Base-by-base conservation (phyloP, 352 stramenopile genomes). In the Phytophthora kernoviae region DNA sequence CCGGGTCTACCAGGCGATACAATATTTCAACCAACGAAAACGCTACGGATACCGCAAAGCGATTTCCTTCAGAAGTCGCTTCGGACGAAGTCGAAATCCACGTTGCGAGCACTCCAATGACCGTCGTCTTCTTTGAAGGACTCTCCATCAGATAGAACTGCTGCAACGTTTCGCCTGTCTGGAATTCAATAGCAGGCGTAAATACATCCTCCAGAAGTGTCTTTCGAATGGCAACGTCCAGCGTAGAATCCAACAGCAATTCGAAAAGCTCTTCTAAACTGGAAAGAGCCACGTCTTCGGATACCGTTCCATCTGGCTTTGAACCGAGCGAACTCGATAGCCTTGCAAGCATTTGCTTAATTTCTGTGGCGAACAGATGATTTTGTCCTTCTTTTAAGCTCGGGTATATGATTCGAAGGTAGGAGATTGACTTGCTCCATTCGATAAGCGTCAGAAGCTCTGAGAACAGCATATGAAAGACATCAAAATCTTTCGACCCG, bases 11-110 rank as follows among this genome's bases (percentile, higher is more conserved):
- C 12, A 91, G 58, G 1, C 84, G 73, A 57, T 83, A 93, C 37
- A 91, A 50, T 18, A 90, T 65, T 51, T 93, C 81, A 9, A 93
- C 69, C 24, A 90, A 58, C 8, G 75, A 65, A 63, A 75, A 93
- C 42, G 79, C 77, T 11, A 89, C 79, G 15, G 73, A 79, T 32
- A 76, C 70, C 5, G 70, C 79, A 42, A 90, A 81, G 46, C 27
- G 65, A 41, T 48, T 69, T 51, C 39, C 65, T 37, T 18, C 52
- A 63, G 47, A 75, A n/a, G 45, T 65, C 11, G 68, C 58, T 1
- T 90, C 81, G 44, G 64, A 56, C 14, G 81, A 82, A 41, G 75
- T 79, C 26, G 79, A 80, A 30, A 91, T 73, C 20, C 90, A 63
- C 1, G 74, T 77, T 7, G 74, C 74, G 0, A 93, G 55, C 40